These are phyloP conservation scores for Phytophthora fragariae DNA, from an alignment of 352 stramenopile species.

Conservation along the genomic window DNA sequence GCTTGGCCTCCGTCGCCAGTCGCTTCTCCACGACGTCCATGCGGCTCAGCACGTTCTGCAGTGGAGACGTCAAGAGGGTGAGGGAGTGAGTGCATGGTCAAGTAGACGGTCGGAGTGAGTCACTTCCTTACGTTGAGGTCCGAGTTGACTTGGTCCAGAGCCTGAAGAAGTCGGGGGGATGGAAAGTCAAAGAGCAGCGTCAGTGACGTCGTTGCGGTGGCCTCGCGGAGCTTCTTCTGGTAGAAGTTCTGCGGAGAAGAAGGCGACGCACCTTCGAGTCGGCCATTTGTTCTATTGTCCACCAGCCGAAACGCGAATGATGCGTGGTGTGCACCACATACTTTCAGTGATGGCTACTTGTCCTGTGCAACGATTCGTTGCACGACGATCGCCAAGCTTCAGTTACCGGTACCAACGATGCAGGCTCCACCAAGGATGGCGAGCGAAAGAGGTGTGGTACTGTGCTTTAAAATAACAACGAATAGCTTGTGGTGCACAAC, in stretches of 20 bases:
- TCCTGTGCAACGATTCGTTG: too few relatives aligned
- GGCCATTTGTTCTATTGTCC: constrained; percentile 25
- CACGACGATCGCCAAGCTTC: too few relatives aligned
- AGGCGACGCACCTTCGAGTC: constrained; percentile 16
- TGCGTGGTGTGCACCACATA: constrained; percentile 12
- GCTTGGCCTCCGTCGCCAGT: constrained; percentile 39
- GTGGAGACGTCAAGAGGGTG: background rate
- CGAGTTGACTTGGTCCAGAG: constrained; percentile 42
- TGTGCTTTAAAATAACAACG: too few relatives aligned
- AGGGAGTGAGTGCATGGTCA: background rate
- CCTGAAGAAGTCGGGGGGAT: background rate
- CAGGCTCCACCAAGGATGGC: too few relatives aligned
- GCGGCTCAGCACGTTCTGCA: constrained; percentile 56
- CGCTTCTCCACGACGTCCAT: constrained; percentile 61
- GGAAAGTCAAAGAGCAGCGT: background rate
- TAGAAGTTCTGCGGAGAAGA: background rate
- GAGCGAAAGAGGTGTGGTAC: too few relatives aligned
- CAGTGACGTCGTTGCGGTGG: background rate
- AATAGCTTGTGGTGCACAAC: too few relatives aligned
- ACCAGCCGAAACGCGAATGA: constrained; percentile 12
- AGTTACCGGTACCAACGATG: too few relatives aligned
- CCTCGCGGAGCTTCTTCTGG: background rate
- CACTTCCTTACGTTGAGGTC: constrained; percentile 41
- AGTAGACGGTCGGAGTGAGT: background rate
- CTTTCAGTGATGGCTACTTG: background rate